Percentiles rank a stretch among this genome's conserved stretches.
These are phyloP conservation scores for Cercospora sesami DNA, from an alignment of 2,329 filamentous ascomycete species.

Conservation along the genomic window DNA sequence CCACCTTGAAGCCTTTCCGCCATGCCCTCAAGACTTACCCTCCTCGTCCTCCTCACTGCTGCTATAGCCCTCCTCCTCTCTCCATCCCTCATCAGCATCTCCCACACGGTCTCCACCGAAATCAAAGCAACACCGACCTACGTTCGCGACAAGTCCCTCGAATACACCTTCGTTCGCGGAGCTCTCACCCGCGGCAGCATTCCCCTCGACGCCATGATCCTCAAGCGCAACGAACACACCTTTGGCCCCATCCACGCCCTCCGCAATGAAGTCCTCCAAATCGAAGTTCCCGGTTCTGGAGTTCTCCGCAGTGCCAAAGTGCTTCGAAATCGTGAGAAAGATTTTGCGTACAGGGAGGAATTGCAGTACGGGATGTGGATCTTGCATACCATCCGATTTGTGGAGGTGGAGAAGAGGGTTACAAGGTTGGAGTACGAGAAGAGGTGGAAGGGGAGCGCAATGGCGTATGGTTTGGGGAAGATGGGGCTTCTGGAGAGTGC, in stretches of 20 bases:
- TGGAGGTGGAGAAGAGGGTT: neutral
- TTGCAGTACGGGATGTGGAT: slow-evolving; percentile 10
- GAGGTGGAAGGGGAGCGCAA: slow-evolving; percentile 22
- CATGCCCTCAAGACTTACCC: slow-evolving; percentile 12
- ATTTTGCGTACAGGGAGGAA: slow-evolving; percentile 20
- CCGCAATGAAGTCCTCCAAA: slow-evolving; percentile 9
- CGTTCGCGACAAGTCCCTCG: slow-evolving; percentile 14
- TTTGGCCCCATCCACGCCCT: slow-evolving; percentile 15
- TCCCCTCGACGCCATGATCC: slow-evolving; percentile 17
- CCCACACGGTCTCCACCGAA: neutral
- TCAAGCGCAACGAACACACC: slow-evolving; percentile 14
- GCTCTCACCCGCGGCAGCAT: slow-evolving; percentile 7
- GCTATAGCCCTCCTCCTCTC: slow-evolving; percentile 14
- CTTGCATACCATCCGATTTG: slow-evolving; percentile 13
- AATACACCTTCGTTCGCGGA: slow-evolving; percentile 17
- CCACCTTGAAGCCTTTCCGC: neutral
- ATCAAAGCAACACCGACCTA: slow-evolving; percentile 11
- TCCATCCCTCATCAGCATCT: slow-evolving; percentile 15
- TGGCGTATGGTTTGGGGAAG: slow-evolving; percentile 6
- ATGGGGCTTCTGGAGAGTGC: neutral
- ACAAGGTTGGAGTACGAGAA: slow-evolving; percentile 22
- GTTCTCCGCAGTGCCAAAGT: slow-evolving; percentile 1
- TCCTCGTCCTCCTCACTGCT: slow-evolving; percentile 10
- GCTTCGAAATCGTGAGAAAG: slow-evolving; percentile 1
- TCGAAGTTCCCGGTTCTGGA: slow-evolving; percentile 15